A percentile compares a stretch with the other conserved stretches of the same genome.
Conservation (phyloP, 305 asterid genomes). For the Fraxinus sp. region DNA sequence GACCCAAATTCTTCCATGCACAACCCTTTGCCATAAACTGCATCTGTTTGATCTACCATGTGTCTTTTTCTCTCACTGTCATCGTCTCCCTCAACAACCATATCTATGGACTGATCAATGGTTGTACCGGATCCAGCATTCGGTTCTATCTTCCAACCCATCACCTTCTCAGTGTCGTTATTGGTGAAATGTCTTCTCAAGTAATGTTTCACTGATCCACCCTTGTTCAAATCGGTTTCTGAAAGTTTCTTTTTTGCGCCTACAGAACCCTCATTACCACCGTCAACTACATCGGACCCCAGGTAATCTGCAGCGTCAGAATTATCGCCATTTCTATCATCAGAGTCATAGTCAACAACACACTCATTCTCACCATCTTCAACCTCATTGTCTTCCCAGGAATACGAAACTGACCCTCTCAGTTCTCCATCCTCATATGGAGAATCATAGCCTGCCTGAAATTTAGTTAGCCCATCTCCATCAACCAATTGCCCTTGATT, state of each 20-base stretch:
- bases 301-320: constrained; percentile 51
- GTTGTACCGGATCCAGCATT: constrained; percentile 56
- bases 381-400: constrained; percentile 59
- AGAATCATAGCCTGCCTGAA: constrained; percentile 69
- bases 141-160: constrained; percentile 41
- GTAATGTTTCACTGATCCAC: constrained; percentile 27
- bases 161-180: constrained; percentile 35
- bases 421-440: constrained; percentile 92
- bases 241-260: constrained; percentile 36
- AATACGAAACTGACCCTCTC: constrained; percentile 52
- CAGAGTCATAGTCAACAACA: constrained; percentile 68
- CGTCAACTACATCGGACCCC: constrained; percentile 58
- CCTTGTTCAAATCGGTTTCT: constrained; percentile 30
- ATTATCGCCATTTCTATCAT: constrained; percentile 59
- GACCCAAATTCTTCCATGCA: constrained; percentile 40
- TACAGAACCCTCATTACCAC: constrained; percentile 57
- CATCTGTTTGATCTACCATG: constrained; percentile 31
- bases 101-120: constrained; percentile 41
- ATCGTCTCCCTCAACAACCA: constrained; percentile 34
- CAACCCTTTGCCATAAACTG: constrained; percentile 34
- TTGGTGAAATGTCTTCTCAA: constrained; percentile 27
- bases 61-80: constrained; percentile 33
- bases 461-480: constrained; percentile 31
- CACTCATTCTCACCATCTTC: constrained; percentile 48
- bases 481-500: constrained; percentile 28